phyloP scores from a whole-genome alignment of 352 stramenopile genomes.

The Phytophthora cryptogea region DNA sequence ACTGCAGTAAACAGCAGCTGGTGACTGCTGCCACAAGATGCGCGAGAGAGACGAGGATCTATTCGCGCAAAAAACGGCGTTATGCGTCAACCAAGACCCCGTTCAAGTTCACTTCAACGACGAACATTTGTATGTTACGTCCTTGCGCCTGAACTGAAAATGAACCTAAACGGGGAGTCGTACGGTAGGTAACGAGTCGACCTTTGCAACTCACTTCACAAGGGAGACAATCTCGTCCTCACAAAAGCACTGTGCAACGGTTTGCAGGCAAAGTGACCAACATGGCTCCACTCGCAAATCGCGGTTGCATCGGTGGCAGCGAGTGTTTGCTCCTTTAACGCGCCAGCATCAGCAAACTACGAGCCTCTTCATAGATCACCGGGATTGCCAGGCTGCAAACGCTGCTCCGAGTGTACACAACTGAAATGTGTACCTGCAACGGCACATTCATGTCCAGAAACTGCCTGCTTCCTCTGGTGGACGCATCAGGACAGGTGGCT shows the following conservation, averaged over 20 bases:
- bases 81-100: constrained; percentile 3
- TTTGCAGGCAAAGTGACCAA: neutral
- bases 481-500: constrained; percentile 1
- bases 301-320: neutral
- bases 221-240: neutral
- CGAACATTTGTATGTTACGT: neutral
- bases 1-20: constrained; percentile 20
- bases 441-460: neutral
- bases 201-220: too few relatives aligned
- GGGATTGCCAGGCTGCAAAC: too few relatives aligned
- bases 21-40: constrained; percentile 18
- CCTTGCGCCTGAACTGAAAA: neutral
- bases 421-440: neutral
- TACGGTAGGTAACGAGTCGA: too few relatives aligned
- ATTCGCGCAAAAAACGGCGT: constrained; percentile 4
- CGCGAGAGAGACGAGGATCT: neutral
- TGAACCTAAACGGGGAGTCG: neutral
- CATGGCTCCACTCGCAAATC: constrained; percentile 3
- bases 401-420: neutral
- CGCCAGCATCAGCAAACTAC: neutral
- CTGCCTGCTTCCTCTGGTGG: neutral
- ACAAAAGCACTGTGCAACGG: too few relatives aligned
- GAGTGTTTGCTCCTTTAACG: neutral
- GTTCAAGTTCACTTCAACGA: constrained; percentile 17
- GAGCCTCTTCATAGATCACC: too few relatives aligned